Conservation (phyloP, 2,329 filamentous ascomycete genomes). For the Microsporum canis region DNA sequence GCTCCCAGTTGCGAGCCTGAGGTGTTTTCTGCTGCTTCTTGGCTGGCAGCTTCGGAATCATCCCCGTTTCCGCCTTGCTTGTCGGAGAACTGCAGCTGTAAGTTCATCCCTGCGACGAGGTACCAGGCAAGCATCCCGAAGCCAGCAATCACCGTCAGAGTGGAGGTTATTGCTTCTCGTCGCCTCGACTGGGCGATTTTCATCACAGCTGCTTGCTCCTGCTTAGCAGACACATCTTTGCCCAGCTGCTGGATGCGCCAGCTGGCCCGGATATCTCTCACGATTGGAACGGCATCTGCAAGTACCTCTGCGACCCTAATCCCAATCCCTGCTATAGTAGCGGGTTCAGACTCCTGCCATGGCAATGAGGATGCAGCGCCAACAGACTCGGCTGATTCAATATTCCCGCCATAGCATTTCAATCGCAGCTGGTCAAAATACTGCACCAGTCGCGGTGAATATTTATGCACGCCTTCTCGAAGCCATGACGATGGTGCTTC, state of each 20-base stretch:
- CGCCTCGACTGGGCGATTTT: conserved; percentile 19
- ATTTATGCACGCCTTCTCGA: conserved; percentile 43
- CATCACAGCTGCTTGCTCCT: conserved; percentile 20
- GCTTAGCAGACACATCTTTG: conserved; percentile 18
- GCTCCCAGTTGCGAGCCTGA: background rate
- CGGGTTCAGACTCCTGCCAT: conserved; percentile 27
- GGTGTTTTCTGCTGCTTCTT: conserved; percentile 5
- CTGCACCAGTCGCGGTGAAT: conserved; percentile 35
- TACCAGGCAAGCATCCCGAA: conserved; percentile 29
- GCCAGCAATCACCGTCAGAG: conserved; percentile 26
- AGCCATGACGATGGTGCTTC: conserved; percentile 53
- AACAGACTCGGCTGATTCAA: conserved; percentile 1
- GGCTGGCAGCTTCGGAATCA: background rate
- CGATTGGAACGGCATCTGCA: conserved; percentile 28
- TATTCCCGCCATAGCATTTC: conserved; percentile 27
- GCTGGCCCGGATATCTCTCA: conserved; percentile 27
- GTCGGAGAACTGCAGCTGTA: background rate
- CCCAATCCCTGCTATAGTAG: conserved; percentile 24
- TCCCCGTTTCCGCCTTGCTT: background rate
- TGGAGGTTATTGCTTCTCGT: conserved; percentile 27
- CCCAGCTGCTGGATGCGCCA: conserved; percentile 28
- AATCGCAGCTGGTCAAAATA: conserved; percentile 35
- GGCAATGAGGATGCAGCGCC: conserved; percentile 21
- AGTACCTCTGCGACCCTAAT: conserved; percentile 26
- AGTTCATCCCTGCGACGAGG: conserved; percentile 16